Conservation (phyloP, 2,329 filamentous ascomycete species). For the Zarea fungicola region DNA sequence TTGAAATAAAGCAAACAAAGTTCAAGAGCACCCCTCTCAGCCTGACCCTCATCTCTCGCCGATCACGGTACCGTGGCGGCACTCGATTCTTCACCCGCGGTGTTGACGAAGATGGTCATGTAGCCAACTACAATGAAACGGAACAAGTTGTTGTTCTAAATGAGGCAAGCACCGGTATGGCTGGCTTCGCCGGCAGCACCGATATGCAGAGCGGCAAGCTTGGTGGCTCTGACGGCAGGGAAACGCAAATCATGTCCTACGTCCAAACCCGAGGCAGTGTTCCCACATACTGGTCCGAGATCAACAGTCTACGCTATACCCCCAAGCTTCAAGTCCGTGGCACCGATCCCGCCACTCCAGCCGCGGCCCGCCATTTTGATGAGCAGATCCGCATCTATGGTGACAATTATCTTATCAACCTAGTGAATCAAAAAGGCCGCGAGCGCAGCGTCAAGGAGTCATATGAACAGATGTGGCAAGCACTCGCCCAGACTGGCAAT, state of each 20-base stretch:
- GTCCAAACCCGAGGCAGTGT: slow-evolving; percentile 96
- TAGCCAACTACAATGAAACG: slow-evolving; percentile 99
- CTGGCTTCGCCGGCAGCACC: slow-evolving; percentile 73
- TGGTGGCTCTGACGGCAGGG: slow-evolving; percentile 54
- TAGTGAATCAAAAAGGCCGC: slow-evolving; percentile 93
- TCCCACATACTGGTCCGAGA: slow-evolving; percentile 91
- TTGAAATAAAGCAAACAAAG: slow-evolving; percentile 80
- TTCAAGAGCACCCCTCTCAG: slow-evolving; percentile 83
- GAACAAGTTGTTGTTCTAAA: slow-evolving; percentile 90
- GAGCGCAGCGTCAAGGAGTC: slow-evolving; percentile 86
- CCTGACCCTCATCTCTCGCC: slow-evolving; percentile 79
- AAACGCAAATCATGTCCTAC: slow-evolving; percentile 87
- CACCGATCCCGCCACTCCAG: slow-evolving; percentile 71
- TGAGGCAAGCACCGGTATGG: slow-evolving; percentile 66
- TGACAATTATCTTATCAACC: slow-evolving; percentile 94
- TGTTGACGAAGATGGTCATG: slow-evolving; percentile 86
- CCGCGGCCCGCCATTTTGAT: slow-evolving; percentile 81
- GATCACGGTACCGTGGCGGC: slow-evolving; percentile 82
- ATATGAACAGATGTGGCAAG: slow-evolving; percentile 84
- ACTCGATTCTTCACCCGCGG: slow-evolving; percentile 94
- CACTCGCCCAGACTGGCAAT: slow-evolving; percentile 61
- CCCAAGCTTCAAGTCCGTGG: slow-evolving; percentile 85
- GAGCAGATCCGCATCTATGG: slow-evolving; percentile 93
- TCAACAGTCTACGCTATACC: slow-evolving; percentile 88
- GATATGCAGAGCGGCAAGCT: slow-evolving; percentile 71